phyloP scores from a whole-genome alignment of 495 filamentous ascomycete species.

The Penicillium antarcticum region DNA sequence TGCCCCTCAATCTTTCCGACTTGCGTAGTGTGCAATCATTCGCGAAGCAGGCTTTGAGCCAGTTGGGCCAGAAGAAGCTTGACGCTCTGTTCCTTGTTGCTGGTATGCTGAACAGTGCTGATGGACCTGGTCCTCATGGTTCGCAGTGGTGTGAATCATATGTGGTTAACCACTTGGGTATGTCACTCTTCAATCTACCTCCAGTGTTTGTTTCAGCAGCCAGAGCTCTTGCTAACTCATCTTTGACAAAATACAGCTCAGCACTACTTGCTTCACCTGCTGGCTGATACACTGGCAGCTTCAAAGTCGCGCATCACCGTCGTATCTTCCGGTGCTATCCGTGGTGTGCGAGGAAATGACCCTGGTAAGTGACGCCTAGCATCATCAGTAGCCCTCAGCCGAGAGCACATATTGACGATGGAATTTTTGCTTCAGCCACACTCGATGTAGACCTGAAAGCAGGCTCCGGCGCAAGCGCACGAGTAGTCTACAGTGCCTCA shows the following conservation, averaged over 20 bases:
- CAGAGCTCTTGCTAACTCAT: background rate
- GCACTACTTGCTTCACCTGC: conserved; percentile 25
- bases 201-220: too few species aligned
- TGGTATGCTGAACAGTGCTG: conserved; percentile 16
- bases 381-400: too few species aligned
- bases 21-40: conserved; percentile 26
- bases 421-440: conserved; percentile 13
- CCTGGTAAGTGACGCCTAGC: conserved; percentile 12
- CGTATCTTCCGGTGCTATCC: conserved; percentile 29
- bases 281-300: conserved; percentile 19
- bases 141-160: conserved; percentile 25
- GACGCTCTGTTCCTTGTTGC: conserved; percentile 23
- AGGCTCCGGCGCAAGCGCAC: conserved; percentile 18
- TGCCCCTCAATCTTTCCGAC: conserved; percentile 22
- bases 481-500: conserved; percentile 24
- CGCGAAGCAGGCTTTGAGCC: conserved; percentile 15
- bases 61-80: conserved; percentile 14
- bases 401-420: background rate
- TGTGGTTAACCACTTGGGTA: conserved; percentile 29
- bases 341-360: conserved; percentile 21
- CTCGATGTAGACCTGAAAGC: conserved; percentile 28
- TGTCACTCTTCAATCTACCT: background rate
- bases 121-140: conserved; percentile 22
- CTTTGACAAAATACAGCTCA: conserved; percentile 13
- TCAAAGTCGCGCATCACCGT: conserved; percentile 25